Base-by-base conservation (phyloP, 352 stramenopile genomes). In the Phytophthora hibernalis region DNA sequence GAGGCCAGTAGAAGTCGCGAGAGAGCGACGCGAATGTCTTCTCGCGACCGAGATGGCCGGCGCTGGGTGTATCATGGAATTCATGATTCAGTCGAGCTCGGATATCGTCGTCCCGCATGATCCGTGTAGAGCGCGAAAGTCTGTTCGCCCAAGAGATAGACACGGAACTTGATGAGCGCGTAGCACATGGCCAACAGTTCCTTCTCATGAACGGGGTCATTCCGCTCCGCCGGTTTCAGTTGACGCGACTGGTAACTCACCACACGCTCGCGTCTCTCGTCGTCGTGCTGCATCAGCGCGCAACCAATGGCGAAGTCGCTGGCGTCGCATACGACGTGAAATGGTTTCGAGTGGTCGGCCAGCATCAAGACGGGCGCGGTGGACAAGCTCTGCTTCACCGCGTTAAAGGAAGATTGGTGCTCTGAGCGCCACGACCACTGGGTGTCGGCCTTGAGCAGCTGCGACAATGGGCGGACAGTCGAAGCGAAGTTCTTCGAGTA, bases 121-220 rank as follows among this genome's bases (percentile, higher is more conserved):
- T n/a, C n/a, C n/a, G n/a, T n/a, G n/a, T n/a, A n/a, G n/a, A n/a
- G n/a, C n/a, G n/a, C n/a, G n/a, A n/a, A n/a, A n/a, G n/a, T n/a
- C n/a, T n/a, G n/a, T n/a, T n/a, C n/a, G n/a, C n/a, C n/a, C 68
- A 4, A 51, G 21, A 0, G 15, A 10, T 68, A 45, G 45, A 65
- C 24, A 12, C 30, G 8, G 28, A 81, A 76, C 48, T 81, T 81
- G 6, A 71, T 49, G 0, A 76, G 35, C 0, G 55, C 45, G n/a
- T 76, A 74, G 3, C 30, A 21, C 67, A 74, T 79, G 5, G 67
- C 55, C 24, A 28, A 5, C 2, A 28, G 24, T 28, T 28, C 24
- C 24, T 28, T 28, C 3, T 28, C 24, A 5, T 28, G 24, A 28
- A 28, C 24, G 24, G 24, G 24, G 24, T 28, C 2, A 5, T 28